These are phyloP conservation scores for Erodium maritimum DNA, from an alignment of 345 rosid genomes.

Conservation along the genomic window DNA sequence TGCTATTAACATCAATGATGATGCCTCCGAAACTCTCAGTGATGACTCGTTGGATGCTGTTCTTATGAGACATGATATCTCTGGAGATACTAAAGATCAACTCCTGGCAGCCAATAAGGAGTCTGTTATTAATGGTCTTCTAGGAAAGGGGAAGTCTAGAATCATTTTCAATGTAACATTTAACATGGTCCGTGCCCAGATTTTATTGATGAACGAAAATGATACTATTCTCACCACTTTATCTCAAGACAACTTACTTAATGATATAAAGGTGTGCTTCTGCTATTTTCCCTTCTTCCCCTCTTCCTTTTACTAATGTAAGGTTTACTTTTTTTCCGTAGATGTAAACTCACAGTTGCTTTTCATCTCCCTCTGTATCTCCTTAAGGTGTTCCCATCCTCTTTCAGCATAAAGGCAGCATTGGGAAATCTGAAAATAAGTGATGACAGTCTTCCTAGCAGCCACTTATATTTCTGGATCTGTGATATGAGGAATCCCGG, in stretches of 20 bases:
- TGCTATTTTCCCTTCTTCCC: constrained; percentile 4
- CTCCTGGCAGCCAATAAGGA: constrained; percentile 23
- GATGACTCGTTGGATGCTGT: constrained; percentile 50
- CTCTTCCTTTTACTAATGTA: constrained; percentile 2
- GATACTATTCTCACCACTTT: constrained; percentile 77
- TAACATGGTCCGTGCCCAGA: constrained; percentile 86
- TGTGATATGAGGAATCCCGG: constrained; percentile 99
- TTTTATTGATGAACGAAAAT: constrained; percentile 83
- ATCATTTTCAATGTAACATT: constrained; percentile 61
- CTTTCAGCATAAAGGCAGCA: constrained; percentile 79
- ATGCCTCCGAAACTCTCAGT: constrained; percentile 37
- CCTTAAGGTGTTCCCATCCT: constrained; percentile 79
- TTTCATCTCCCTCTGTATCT: neutral
- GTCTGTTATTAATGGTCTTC: constrained; percentile 65
- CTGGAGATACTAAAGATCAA: constrained; percentile 32
- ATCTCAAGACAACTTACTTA: constrained; percentile 76
- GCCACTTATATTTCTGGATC: constrained; percentile 84
- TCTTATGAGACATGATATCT: constrained; percentile 24
- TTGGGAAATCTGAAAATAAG: constrained; percentile 91
- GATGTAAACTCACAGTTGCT: neutral
- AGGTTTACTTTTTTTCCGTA: neutral
- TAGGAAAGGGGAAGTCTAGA: constrained; percentile 92
- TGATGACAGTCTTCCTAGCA: constrained; percentile 77
- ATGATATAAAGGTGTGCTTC: constrained; percentile 68
- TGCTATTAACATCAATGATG: constrained; percentile 57